These are phyloP conservation scores for Meyerozyma smithsonii DNA, from an alignment of 1,139 yeast species.

Conservation along the genomic window DNA sequence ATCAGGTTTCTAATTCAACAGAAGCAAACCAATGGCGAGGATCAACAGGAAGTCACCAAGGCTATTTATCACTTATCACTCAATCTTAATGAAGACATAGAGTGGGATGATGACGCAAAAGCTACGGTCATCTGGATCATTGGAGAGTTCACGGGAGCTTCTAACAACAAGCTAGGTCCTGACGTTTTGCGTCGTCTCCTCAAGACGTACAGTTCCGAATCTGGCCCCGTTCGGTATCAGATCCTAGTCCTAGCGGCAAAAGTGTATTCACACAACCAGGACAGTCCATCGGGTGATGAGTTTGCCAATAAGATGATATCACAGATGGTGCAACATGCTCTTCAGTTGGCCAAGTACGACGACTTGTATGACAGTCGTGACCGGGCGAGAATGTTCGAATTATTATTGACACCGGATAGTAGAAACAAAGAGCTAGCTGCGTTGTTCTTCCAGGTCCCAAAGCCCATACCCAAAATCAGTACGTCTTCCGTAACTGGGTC, in stretches of 20 bases:
- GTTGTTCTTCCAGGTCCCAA: conserved; percentile 77
- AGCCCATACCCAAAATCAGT: conserved; percentile 49
- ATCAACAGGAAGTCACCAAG: conserved; percentile 24
- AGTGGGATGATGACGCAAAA: conserved; percentile 51
- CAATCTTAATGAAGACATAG: conserved; percentile 21
- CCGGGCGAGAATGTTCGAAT: conserved; percentile 68
- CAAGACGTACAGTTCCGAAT: conserved; percentile 53
- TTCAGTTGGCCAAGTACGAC: conserved; percentile 72
- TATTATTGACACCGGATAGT: conserved; percentile 36
- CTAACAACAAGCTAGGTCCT: conserved; percentile 53
- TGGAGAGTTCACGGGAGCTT: conserved; percentile 65
- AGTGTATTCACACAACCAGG: conserved; percentile 47
- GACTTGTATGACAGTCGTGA: conserved; percentile 77
- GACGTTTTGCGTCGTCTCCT: conserved; percentile 66
- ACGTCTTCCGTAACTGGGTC: conserved; percentile 1
- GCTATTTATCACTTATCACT: conserved; percentile 36
- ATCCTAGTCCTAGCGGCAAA: conserved; percentile 73
- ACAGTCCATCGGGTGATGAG: conserved; percentile 7
- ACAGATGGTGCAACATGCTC: conserved; percentile 56
- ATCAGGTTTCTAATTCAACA: conserved; percentile 71
- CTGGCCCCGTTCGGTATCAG: conserved; percentile 59
- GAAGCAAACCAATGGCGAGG: conserved; percentile 25
- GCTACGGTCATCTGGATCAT: conserved; percentile 88
- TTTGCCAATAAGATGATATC: conserved; percentile 24
- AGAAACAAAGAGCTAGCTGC: conserved; percentile 56